Percentiles rank a stretch among this genome's conserved stretches.
Conservation (phyloP, 1,284 basidiomycete species). For the Flammula alnicola region DNA sequence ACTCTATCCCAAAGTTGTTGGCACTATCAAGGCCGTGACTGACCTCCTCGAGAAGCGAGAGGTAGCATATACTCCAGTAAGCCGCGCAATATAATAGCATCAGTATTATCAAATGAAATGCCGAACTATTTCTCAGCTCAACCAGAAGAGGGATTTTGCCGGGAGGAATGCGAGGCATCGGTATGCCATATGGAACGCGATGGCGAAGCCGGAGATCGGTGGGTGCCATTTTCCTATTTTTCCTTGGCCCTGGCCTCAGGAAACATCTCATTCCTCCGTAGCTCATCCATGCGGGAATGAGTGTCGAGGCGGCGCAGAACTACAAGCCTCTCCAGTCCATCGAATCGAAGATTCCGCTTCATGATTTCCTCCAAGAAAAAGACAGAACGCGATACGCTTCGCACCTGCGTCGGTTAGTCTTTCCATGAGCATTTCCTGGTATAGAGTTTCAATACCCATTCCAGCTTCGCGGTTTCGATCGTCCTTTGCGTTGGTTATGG, state of each 20-base stretch:
- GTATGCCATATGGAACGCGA: conserved; percentile 33
- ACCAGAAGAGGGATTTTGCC: conserved; percentile 33
- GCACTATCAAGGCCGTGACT: too few relatives aligned
- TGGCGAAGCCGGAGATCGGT: conserved; percentile 40
- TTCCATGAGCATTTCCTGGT: neutral
- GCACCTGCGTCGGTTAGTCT: conserved; percentile 28
- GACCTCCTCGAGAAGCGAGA: too few relatives aligned
- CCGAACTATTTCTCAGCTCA: too few relatives aligned
- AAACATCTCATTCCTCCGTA: conserved; percentile 5
- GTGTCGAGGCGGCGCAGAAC: conserved; percentile 28
- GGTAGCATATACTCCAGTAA: too few relatives aligned
- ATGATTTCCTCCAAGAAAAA: conserved; percentile 25
- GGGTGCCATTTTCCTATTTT: conserved; percentile 7
- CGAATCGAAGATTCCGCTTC: conserved; percentile 30
- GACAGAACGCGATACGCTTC: conserved; percentile 17
- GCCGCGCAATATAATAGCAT: too few relatives aligned
- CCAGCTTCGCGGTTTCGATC: conserved; percentile 37
- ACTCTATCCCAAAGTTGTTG: too few relatives aligned
- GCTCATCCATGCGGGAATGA: conserved; percentile 34
- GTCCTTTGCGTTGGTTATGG: conserved; percentile 38
- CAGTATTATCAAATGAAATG: too few relatives aligned
- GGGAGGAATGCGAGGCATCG: conserved; percentile 34
- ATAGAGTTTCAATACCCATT: neutral
- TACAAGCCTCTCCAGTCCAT: conserved; percentile 31
- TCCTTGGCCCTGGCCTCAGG: neutral